Conservation (phyloP, 2,329 filamentous ascomycete species). For the Sporothrix luriei region DNA sequence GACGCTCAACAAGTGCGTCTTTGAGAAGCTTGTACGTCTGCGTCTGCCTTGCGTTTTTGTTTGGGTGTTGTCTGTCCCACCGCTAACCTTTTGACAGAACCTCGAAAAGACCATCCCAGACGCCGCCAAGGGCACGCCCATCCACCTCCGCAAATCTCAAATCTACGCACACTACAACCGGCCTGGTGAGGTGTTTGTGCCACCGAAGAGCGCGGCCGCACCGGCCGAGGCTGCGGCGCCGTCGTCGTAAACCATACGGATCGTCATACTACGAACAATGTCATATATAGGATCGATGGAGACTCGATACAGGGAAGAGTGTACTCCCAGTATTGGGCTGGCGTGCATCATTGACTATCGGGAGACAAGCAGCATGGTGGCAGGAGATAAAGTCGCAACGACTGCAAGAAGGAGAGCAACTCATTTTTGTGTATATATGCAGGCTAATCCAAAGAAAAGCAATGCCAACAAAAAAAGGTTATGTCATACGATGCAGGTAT, state of each 20-base stretch:
- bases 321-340: not conserved
- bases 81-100: conserved; percentile 55
- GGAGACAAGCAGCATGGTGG: not conserved
- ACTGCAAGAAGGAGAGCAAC: not conserved
- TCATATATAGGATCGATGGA: not conserved
- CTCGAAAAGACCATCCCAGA: conserved; percentile 80
- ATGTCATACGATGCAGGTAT: not conserved
- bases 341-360: not conserved
- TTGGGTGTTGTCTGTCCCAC: not conserved
- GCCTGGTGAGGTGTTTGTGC: conserved; percentile 40
- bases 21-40: conserved; percentile 76
- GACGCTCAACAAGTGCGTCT: conserved; percentile 93
- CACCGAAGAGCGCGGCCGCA: conserved; percentile 36
- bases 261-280: not conserved
- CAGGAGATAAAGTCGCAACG: not conserved
- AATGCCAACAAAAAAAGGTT: conserved; percentile 12
- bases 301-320: not conserved
- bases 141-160: conserved; percentile 70
- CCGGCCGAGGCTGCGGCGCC: conserved; percentile 32
- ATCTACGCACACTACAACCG: conserved; percentile 57
- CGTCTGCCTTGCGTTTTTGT: not conserved
- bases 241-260: conserved; percentile 35
- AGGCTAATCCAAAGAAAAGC: conserved; percentile 25
- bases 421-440: conserved; percentile 33
- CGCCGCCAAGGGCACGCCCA: conserved; percentile 68